These are phyloP conservation scores for Suhomyces bokatorum DNA, from an alignment of 1,139 yeast species.

Conservation along the genomic window DNA sequence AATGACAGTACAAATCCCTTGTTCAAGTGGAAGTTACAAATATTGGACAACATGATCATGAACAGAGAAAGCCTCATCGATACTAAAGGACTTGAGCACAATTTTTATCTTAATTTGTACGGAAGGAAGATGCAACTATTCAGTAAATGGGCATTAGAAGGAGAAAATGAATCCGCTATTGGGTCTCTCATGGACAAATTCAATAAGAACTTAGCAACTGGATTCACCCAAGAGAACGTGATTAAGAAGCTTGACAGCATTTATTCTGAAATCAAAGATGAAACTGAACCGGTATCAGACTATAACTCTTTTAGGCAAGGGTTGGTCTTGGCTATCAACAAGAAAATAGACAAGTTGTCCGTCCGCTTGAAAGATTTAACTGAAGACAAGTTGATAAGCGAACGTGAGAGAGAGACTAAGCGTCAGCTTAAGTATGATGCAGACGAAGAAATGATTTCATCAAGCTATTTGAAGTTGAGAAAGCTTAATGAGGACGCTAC, in stretches of 20 bases:
- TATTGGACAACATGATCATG: conserved; percentile 32
- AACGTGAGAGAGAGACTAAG: conserved; percentile 45
- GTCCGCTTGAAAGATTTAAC: conserved; percentile 2
- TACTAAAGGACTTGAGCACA: conserved; percentile 15
- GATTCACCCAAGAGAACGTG: conserved; percentile 28
- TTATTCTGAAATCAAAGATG: conserved; percentile 11
- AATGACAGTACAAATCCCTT: conserved; percentile 23
- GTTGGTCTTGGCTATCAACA: conserved; percentile 5
- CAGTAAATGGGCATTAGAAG: conserved; percentile 28
- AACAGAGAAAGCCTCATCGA: conserved; percentile 29
- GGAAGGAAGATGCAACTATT: conserved; percentile 31
- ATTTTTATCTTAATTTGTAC: conserved; percentile 28
- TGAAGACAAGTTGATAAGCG: conserved; percentile 5
- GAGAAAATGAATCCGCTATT: conserved; percentile 11
- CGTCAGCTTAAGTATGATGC: conserved; percentile 53
- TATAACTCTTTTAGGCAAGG: conserved; percentile 2
- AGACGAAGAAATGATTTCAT: conserved; percentile 50
- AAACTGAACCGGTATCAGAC: background rate
- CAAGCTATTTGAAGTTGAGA: conserved; percentile 46
- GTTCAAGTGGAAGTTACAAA: conserved; percentile 35
- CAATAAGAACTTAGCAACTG: conserved; percentile 23
- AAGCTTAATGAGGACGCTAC: conserved; percentile 50
- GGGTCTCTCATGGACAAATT: conserved; percentile 20
- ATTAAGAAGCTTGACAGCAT: conserved; percentile 23
- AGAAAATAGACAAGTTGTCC: conserved; percentile 3